Percentiles rank a stretch among this genome's conserved stretches.
Evolutionary conservation across 108 stramenopile genomes (phyloP).

Genomic region (Cyclotella baltica): DNA sequence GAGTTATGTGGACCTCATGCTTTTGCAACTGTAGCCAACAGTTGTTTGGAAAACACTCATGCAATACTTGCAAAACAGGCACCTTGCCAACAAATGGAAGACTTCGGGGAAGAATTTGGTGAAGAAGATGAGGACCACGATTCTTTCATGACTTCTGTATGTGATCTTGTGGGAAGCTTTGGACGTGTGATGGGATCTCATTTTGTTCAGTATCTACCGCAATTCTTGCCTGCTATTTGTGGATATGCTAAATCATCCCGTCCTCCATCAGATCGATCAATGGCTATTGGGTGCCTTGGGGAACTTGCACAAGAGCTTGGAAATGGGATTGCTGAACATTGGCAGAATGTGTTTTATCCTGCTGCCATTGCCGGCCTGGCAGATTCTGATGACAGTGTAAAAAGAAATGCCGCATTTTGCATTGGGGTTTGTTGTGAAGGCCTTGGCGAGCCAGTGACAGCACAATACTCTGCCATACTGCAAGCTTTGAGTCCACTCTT

Average conservation of each 20-base stretch:
- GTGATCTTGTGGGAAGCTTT: conserved; percentile 88
- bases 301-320: conserved; percentile 93
- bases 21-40: conserved; percentile 70
- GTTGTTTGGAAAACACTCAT: conserved; percentile 68
- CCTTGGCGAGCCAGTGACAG: conserved; percentile 64
- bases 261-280: conserved; percentile 91
- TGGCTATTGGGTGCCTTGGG: conserved; percentile 95
- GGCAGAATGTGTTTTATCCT: conserved; percentile 84
- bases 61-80: conserved; percentile 81
- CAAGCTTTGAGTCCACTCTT: conserved; percentile 90
- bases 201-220: conserved; percentile 79
- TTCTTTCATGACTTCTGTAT: conserved; percentile 88
- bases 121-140: conserved; percentile 97
- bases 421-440: conserved; percentile 90
- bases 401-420: conserved; percentile 94
- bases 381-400: conserved; percentile 89
- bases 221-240: conserved; percentile 89
- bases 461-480: conserved; percentile 74
- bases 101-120: conserved; percentile 63
- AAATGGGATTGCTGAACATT: conserved; percentile 73
- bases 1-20: conserved; percentile 89
- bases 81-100: conserved; percentile 77
- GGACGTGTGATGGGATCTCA: conserved; percentile 87
- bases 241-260: conserved; percentile 90
- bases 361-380: conserved; percentile 77